Conservation (phyloP, 495 filamentous ascomycete genomes). For the Staphylotrichum tortipilum region DNA sequence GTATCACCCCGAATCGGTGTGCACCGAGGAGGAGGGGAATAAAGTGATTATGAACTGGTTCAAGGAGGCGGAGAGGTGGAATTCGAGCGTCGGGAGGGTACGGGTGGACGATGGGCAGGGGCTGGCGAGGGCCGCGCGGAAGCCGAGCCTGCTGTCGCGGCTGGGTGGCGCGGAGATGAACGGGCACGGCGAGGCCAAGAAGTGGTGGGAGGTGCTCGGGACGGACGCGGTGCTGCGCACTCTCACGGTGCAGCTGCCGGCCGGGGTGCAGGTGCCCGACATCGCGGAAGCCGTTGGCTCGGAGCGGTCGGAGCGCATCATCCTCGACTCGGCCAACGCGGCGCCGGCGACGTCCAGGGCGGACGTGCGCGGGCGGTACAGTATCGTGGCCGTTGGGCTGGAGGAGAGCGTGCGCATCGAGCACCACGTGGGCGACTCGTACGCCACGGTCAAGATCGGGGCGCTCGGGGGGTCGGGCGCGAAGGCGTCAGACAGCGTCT, state of each 20-base stretch:
- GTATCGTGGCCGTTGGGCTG: constrained; percentile 57
- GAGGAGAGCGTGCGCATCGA: constrained; percentile 44
- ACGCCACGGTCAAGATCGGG: constrained; percentile 24
- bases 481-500: constrained; percentile 18
- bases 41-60: constrained; percentile 74
- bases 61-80: constrained; percentile 48
- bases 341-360: constrained; percentile 22
- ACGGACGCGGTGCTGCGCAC: constrained; percentile 19
- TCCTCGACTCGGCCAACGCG: constrained; percentile 49
- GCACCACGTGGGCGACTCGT: constrained; percentile 39
- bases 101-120: constrained; percentile 13
- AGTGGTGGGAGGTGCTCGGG: constrained; percentile 26
- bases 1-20: constrained; percentile 92
- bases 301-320: constrained; percentile 34
- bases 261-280: constrained; percentile 34
- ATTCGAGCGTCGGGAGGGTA: constrained; percentile 19
- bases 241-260: constrained; percentile 25
- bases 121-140: constrained; percentile 19
- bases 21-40: constrained; percentile 62
- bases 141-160: constrained; percentile 19
- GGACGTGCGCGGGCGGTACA: constrained; percentile 53
- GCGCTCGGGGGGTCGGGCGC: not conserved
- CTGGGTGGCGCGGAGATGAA: constrained; percentile 1
- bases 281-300: constrained; percentile 41
- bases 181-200: not conserved